These are phyloP conservation scores for Exutisphaerella laricina DNA, from an alignment of 2,329 filamentous ascomycete genomes.

Conservation along the genomic window DNA sequence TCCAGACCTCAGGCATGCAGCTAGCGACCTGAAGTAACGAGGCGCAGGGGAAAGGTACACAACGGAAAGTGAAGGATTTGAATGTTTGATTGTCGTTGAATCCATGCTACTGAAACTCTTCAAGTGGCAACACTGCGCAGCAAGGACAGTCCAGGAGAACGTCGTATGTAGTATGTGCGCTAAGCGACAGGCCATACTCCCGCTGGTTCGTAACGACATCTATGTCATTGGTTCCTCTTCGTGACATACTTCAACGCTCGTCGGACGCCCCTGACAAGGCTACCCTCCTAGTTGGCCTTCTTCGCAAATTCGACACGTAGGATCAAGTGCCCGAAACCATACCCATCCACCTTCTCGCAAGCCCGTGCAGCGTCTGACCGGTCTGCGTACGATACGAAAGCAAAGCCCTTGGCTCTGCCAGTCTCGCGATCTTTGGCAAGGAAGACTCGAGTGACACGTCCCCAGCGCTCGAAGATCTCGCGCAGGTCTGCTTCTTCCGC, in stretches of 20 bases:
- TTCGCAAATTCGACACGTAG: slow-evolving; percentile 84
- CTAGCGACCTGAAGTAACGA: too few relatives aligned
- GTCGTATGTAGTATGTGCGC: too few relatives aligned
- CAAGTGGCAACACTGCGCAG: too few relatives aligned
- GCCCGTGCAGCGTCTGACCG: slow-evolving; percentile 83
- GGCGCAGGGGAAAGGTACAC: too few relatives aligned
- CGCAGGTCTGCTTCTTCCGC: slow-evolving; percentile 93
- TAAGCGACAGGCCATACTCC: too few relatives aligned
- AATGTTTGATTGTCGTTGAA: too few relatives aligned
- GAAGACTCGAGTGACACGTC: slow-evolving; percentile 95
- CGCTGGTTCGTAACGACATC: too few relatives aligned
- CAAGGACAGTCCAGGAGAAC: too few relatives aligned
- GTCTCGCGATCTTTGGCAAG: slow-evolving; percentile 97
- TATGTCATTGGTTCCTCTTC: too few relatives aligned
- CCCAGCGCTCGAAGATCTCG: slow-evolving; percentile 97
- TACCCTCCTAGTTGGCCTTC: slow-evolving; percentile 37
- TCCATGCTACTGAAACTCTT: too few relatives aligned
- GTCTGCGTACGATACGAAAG: slow-evolving; percentile 96
- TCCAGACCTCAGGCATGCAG: too few relatives aligned
- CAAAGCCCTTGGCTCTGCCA: slow-evolving; percentile 93
- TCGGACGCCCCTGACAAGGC: not conserved
- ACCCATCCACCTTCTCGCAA: slow-evolving; percentile 97
- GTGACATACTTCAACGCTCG: not conserved
- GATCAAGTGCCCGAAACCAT: slow-evolving; percentile 80
- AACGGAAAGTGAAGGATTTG: too few relatives aligned